Conservation (phyloP, 2,329 filamentous ascomycete genomes). For the Cladosporium sp. region DNA sequence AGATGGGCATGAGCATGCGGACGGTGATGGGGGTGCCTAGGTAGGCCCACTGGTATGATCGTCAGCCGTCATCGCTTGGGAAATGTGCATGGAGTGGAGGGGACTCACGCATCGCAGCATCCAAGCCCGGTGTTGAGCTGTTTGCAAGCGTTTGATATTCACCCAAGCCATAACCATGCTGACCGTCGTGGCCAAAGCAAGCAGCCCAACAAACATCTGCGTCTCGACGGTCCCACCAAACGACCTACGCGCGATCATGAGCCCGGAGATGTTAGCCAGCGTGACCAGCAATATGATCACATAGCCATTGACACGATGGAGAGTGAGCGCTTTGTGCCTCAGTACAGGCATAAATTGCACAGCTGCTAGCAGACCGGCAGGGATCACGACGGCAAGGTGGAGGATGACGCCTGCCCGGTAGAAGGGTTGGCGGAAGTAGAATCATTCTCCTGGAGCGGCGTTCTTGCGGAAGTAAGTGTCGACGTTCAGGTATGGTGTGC, state of each 20-base stretch:
- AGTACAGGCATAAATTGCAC: constrained; percentile 47
- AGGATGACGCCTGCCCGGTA: constrained; percentile 43
- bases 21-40: constrained; percentile 52
- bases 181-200: constrained; percentile 48
- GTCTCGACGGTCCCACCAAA: constrained; percentile 58
- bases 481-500: constrained; percentile 51
- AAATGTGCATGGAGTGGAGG: too few relatives aligned
- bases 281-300: constrained; percentile 51
- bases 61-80: too few relatives aligned
- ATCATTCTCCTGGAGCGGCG: constrained; percentile 44
- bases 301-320: constrained; percentile 65
- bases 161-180: constrained; percentile 51
- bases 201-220: constrained; percentile 47
- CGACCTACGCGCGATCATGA: constrained; percentile 54
- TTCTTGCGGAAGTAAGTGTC: constrained; percentile 28
- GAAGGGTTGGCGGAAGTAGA: constrained; percentile 38
- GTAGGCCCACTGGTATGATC: not conserved
- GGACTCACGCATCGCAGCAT: constrained; percentile 54
- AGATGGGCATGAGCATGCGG: constrained; percentile 50
- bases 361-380: constrained; percentile 41
- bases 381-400: constrained; percentile 42
- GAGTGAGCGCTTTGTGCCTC: constrained; percentile 49
- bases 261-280: constrained; percentile 48
- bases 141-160: constrained; percentile 61
- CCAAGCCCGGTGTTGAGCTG: constrained; percentile 65